A percentile compares a stretch with the other conserved stretches of the same genome.
phyloP scores from a whole-genome alignment of 139 green algal species.

The Pedinophyceae sp. region DNA sequence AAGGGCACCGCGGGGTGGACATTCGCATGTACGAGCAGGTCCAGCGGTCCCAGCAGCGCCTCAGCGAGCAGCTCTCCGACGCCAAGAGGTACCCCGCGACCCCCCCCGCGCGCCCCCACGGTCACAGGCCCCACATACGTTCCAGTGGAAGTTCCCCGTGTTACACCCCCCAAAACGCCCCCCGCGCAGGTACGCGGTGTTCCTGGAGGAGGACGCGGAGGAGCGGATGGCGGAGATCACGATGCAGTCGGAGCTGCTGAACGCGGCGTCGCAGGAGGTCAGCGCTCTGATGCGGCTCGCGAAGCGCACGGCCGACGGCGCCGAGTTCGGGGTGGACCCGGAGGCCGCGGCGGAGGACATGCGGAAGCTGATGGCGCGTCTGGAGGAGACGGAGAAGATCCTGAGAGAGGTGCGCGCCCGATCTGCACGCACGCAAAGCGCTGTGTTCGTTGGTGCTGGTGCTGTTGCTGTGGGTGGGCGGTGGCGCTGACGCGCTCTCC shows the following conservation, averaged over 20 bases:
- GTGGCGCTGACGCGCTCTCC: background rate
- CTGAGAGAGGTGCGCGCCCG: background rate
- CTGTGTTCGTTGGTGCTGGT: too few relatives aligned
- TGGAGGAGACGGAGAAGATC: constrained; percentile 20
- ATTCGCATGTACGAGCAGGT: background rate
- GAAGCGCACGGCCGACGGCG: background rate
- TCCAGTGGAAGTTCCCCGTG: too few relatives aligned
- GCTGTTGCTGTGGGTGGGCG: background rate
- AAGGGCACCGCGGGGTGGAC: background rate
- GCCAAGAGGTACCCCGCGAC: background rate
- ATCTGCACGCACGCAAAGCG: background rate
- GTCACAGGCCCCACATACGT: too few relatives aligned
- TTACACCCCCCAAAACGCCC: background rate
- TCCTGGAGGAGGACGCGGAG: background rate
- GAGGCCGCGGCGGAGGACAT: constrained; percentile 43
- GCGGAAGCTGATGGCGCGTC: constrained; percentile 17
- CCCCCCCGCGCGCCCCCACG: too few relatives aligned
- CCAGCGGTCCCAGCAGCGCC: background rate
- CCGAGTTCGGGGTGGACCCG: background rate
- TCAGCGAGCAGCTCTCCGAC: background rate
- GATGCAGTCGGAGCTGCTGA: background rate
- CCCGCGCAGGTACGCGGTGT: background rate
- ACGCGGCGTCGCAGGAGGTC: background rate
- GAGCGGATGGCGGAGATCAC: background rate
- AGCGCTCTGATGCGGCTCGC: background rate